These are phyloP conservation scores for Beauveria asiatica DNA, from an alignment of 2,329 filamentous ascomycete species.

Conservation along the genomic window DNA sequence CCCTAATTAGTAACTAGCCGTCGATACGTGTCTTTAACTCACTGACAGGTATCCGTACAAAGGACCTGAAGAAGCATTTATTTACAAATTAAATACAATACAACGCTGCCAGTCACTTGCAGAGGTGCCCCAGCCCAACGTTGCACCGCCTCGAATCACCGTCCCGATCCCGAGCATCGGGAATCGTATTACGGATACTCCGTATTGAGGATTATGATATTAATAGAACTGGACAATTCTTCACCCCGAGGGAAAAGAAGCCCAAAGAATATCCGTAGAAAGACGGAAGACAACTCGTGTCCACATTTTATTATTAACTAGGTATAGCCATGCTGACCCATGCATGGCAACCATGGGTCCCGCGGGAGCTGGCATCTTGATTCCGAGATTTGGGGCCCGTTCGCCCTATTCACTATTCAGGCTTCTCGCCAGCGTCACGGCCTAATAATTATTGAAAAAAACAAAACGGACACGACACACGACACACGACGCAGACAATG, in stretches of 20 bases:
- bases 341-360: background rate
- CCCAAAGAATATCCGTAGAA: background rate
- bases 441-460: background rate
- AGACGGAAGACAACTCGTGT: background rate
- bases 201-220: too few relatives aligned
- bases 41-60: too few relatives aligned
- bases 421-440: background rate
- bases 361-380: background rate
- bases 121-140: background rate
- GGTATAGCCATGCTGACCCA: too few relatives aligned
- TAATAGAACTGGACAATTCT: background rate
- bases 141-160: background rate
- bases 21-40: background rate
- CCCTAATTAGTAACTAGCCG: background rate
- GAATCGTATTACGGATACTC: background rate
- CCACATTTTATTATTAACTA: too few relatives aligned
- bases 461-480: background rate
- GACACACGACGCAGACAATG: too few relatives aligned
- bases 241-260: background rate
- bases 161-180: background rate
- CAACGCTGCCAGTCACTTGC: too few relatives aligned
- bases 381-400: background rate
- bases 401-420: background rate
- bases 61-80: background rate
- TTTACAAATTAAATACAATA: too few relatives aligned